Evolutionary conservation across 805 yeast species (phyloP).

Genomic region (Teunomyces aglyptinius): DNA sequence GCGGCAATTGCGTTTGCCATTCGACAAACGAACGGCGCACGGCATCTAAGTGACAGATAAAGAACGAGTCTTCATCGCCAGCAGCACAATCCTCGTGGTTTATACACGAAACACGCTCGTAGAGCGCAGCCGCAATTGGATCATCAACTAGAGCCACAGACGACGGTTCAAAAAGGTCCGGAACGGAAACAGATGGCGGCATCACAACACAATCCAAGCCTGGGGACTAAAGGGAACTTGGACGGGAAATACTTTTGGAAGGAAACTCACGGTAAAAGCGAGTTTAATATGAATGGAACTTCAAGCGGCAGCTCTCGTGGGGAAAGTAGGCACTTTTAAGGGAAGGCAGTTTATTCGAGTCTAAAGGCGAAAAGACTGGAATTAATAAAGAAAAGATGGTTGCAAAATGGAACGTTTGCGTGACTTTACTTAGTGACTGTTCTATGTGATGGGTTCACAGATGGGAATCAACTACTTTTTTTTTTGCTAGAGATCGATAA

Average conservation of each 20-base stretch:
- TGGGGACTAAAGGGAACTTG: constrained; percentile 3
- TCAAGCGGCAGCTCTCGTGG: constrained; percentile 49
- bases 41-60: constrained; percentile 80
- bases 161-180: neutral
- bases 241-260: neutral
- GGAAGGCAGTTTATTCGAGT: constrained; percentile 5
- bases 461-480: no score
- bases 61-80: constrained; percentile 84
- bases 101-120: constrained; percentile 39
- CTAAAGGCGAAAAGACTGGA: constrained; percentile 5
- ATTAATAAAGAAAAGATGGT: neutral
- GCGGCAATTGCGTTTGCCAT: constrained; percentile 68
- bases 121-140: constrained; percentile 28
- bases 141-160: no score
- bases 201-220: constrained; percentile 8
- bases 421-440: neutral
- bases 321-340: constrained; percentile 5
- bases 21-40: constrained; percentile 56
- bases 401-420: neutral
- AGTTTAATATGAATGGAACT: constrained; percentile 24
- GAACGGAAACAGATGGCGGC: constrained; percentile 17
- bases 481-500: no score
- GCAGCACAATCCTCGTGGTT: constrained; percentile 62
- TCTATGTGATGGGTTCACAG: neutral
- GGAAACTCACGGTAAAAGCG: constrained; percentile 30